Evolutionary conservation across 2,329 filamentous ascomycete species (phyloP).

Genomic region (Exserohilum turcica): DNA sequence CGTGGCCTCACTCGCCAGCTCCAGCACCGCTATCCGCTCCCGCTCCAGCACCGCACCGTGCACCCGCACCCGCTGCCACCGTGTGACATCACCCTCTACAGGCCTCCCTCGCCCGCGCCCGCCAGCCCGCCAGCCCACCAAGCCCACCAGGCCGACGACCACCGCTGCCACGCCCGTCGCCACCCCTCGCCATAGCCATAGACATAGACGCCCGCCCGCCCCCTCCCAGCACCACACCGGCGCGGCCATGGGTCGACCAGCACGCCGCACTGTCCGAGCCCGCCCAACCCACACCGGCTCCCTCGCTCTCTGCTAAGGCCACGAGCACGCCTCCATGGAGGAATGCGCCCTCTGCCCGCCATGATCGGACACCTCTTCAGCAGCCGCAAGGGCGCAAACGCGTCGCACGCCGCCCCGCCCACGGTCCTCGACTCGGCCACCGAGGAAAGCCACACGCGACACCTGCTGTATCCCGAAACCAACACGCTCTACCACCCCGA

Average conservation of each 20-base stretch:
- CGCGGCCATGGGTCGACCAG: constrained; percentile 39
- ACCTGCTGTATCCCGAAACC: constrained; percentile 50
- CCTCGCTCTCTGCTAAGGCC: constrained; percentile 22
- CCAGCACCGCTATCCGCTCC: not conserved
- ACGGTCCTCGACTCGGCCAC: constrained; percentile 45
- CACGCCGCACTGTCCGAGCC: constrained; percentile 26
- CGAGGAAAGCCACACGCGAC: constrained; percentile 49
- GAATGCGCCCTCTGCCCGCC: constrained; percentile 21
- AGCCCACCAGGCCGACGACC: too few species aligned
- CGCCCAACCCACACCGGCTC: constrained; percentile 24
- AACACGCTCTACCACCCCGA: constrained; percentile 44
- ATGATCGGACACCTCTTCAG: constrained; percentile 51
- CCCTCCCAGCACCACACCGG: not conserved
- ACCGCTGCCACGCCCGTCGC: too few species aligned
- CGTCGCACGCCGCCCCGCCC: constrained; percentile 31
- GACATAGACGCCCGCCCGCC: constrained; percentile 1
- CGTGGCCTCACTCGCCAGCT: not conserved
- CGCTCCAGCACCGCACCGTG: too few species aligned
- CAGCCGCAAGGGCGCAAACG: constrained; percentile 38
- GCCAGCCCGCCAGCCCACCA: not conserved
- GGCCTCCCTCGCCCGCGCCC: too few species aligned
- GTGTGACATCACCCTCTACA: constrained; percentile 3
- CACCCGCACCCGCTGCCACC: not conserved
- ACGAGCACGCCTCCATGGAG: constrained; percentile 17
- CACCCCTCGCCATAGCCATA: too few species aligned